Base-by-base conservation (phyloP, 2,329 filamentous ascomycete species). In the Paraphoma sp. region DNA sequence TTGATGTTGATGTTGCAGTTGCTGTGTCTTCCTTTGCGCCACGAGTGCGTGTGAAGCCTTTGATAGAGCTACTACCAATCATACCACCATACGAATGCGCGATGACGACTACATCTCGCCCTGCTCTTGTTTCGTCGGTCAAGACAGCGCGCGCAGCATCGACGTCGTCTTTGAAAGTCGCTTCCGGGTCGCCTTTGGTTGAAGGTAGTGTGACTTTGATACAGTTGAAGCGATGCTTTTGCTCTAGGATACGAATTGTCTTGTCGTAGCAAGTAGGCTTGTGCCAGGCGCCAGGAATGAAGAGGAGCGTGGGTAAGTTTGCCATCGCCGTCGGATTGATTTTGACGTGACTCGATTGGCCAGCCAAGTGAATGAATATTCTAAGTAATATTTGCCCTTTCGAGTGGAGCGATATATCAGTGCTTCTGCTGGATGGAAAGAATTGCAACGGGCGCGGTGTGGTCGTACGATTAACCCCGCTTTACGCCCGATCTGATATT, bases 21-120 rank as follows among this genome's bases (percentile, higher is more conserved):
- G 47, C 11, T 30, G 31, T 41, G 11, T 65, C 54, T 45, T 8
- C 18, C 14, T 30, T 11, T 5, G 30, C 18, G 12, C 14, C 56
- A 51, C 31, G 14, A 4, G 46, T 12, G 1, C 62, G 52, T 0
- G 80, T 68, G 48, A 83, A 70, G 6, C 75, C 80, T 56, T 79
- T 80, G 63, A 83, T 68, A 2, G 80, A 80, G 58, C 81, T 83
- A 58, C 71, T 73, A 43, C 78, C 81, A 1, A 82, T 78, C 42
- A 79, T 72, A 18, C 82, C 81, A 30, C 82, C 82, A 53, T 82
- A 84, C 0, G 81, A 83, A 66, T 84, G 82, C 1, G 74, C 77
- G 3, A 83, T 63, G 5, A 85, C 70, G 3, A 84, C 69, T 2
- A 84, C 81, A 52, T 84, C 67, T 18, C 64, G 71, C 4, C 52